Base-by-base conservation (phyloP, 768 basidiomycete genomes). In the Naganishia friedmannii region DNA sequence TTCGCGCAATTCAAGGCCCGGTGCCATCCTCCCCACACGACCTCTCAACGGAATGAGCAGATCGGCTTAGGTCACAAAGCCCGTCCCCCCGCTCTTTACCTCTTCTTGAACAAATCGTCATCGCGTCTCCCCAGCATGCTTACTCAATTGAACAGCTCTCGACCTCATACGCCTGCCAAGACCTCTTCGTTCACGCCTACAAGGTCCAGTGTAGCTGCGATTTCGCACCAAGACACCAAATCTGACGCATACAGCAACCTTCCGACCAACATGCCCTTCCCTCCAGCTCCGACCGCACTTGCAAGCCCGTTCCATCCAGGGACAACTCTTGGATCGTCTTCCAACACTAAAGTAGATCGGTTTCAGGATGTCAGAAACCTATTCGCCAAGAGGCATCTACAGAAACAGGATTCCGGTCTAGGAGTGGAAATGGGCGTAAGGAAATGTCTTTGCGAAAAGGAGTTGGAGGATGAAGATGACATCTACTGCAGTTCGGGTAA, bases 401-500 rank as follows among this genome's bases (percentile, higher is more conserved):
- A 29, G 60, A 63, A 34, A 42, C 60, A 63, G 42, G 39, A 63
- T 45, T 45, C 39, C n/a, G 23, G 42, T 15, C 9, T 12, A 26
- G 42, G 39, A 7, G 39, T 63, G 2, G 37, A 63, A 23, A 29
- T 34, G 9, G 21, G 60, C 42, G 12, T 34, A 23, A 69, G 51
- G 46, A 37, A 37, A 39, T 79, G 78, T 66, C 75, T 79, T 63
- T 79, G 78, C 63, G 76, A 77, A 12, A 71, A 56, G 15, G 65
- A 53, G 21, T 66, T 76, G 39, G 71, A 73, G 65, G 74, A 75
- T 34, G 57, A 60, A 31, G 76, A 74, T 57, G 75, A 75, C 23
- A 77, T 79, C 34, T 79, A 79, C 66, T 79, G 78, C 65, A 75
- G 75, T 69, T 72, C 73, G 53, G 73, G 78, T 79, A 68, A 70